Percentiles rank a stretch among this genome's conserved stretches.
Conservation (phyloP, 495 filamentous ascomycete species). For the Bryoglossum gracile region DNA sequence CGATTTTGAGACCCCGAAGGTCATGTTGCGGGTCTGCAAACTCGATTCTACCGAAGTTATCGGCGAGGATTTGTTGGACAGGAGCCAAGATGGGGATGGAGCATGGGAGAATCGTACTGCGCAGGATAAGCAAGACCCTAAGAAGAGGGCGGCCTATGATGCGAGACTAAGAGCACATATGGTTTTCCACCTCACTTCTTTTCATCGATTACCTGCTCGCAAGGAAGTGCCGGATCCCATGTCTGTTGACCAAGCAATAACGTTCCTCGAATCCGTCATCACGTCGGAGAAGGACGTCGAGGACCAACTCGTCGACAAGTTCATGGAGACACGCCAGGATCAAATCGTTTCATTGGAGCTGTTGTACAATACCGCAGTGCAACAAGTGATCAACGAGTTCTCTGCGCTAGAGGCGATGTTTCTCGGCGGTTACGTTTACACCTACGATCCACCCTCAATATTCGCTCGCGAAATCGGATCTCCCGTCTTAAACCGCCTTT, state of each 20-base stretch:
- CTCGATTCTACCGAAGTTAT: slow-evolving; percentile 4
- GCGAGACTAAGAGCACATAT: slow-evolving; percentile 10
- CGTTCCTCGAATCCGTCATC: slow-evolving; percentile 13
- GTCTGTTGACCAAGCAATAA: slow-evolving; percentile 6
- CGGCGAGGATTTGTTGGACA: slow-evolving; percentile 7
- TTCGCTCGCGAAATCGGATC: slow-evolving; percentile 21
- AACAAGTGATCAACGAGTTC: slow-evolving; percentile 20
- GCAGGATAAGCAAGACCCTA: slow-evolving; percentile 13
- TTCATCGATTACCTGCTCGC: slow-evolving; percentile 7
- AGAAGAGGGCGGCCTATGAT: slow-evolving; percentile 16
- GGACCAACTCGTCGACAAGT: slow-evolving; percentile 13
- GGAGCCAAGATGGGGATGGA: too few species aligned
- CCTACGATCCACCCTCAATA: slow-evolving; percentile 23
- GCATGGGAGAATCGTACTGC: slow-evolving; percentile 7
- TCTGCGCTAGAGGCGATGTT: slow-evolving; percentile 22
- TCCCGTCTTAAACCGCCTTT: slow-evolving; percentile 16
- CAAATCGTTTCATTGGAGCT: slow-evolving; percentile 18
- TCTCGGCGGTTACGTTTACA: slow-evolving; percentile 23
- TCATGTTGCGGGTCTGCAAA: slow-evolving; percentile 16
- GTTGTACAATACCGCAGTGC: slow-evolving; percentile 14
- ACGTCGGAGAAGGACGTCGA: background rate
- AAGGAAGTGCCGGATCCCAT: slow-evolving; percentile 6
- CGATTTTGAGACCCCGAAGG: slow-evolving; percentile 19
- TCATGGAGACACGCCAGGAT: background rate
- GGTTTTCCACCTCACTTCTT: slow-evolving; percentile 14